phyloP scores from a whole-genome alignment of 1,139 yeast genomes.

The Yamadazyma aaseri region DNA sequence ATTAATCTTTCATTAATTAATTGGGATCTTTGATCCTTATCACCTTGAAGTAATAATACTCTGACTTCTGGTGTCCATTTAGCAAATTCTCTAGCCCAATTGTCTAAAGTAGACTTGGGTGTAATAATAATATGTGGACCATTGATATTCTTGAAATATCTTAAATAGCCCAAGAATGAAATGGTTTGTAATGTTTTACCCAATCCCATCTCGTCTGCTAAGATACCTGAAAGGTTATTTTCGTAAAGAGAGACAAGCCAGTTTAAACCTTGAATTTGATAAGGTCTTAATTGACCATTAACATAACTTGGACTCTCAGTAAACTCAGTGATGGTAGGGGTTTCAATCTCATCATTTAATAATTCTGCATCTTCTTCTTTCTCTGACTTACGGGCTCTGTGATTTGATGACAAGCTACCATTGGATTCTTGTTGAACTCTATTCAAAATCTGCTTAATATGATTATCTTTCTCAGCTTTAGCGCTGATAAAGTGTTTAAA shows the following conservation, averaged over 20 bases:
- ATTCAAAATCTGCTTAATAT: slow-evolving; percentile 49
- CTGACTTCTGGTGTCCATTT: slow-evolving; percentile 79
- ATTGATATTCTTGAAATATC: slow-evolving; percentile 56
- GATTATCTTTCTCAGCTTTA: slow-evolving; percentile 63
- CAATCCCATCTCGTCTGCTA: slow-evolving; percentile 98
- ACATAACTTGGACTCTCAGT: slow-evolving; percentile 65
- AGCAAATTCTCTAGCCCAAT: slow-evolving; percentile 76
- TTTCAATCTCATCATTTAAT: slow-evolving; percentile 51
- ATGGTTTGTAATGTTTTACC: slow-evolving; percentile 96
- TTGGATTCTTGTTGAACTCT: slow-evolving; percentile 29
- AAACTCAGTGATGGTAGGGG: slow-evolving; percentile 50
- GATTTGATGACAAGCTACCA: slow-evolving; percentile 16
- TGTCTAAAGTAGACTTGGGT: slow-evolving; percentile 77
- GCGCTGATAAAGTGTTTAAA: slow-evolving; percentile 68
- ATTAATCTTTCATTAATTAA: slow-evolving; percentile 52
- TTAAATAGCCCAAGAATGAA: slow-evolving; percentile 71
- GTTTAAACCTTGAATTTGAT: slow-evolving; percentile 90
- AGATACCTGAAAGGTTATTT: slow-evolving; percentile 82
- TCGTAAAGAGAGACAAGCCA: slow-evolving; percentile 86
- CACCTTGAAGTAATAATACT: slow-evolving; percentile 69
- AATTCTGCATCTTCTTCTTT: slow-evolving; percentile 72
- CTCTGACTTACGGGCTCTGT: slow-evolving; percentile 58
- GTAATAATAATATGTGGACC: slow-evolving; percentile 78
- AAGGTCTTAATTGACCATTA: slow-evolving; percentile 67
- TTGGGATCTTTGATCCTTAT: slow-evolving; percentile 60